A percentile compares a stretch with the other conserved stretches of the same genome.
phyloP scores from a whole-genome alignment of 306 rosid genomes.

The Oemleria cerasiformis region DNA sequence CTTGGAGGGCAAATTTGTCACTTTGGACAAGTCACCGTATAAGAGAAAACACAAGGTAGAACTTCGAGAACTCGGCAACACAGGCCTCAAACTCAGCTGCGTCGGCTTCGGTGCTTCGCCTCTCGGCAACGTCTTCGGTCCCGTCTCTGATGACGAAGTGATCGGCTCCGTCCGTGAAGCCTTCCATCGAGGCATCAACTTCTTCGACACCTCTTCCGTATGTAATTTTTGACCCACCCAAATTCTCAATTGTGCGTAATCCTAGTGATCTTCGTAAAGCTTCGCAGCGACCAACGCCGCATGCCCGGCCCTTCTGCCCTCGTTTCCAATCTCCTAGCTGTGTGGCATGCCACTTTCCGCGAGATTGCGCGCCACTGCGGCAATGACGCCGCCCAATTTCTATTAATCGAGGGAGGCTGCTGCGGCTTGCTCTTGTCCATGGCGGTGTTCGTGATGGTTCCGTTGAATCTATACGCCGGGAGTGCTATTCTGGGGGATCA shows the following conservation, averaged over 20 bases:
- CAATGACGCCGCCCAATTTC: constrained; percentile 91
- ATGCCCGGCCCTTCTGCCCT: constrained; percentile 88
- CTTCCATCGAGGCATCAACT: constrained; percentile 74
- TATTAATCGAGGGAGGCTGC: constrained; percentile 88
- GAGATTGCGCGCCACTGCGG: constrained; percentile 92
- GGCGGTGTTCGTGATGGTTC: constrained; percentile 58
- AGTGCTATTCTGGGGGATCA: constrained; percentile 55
- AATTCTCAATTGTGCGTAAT: neutral
- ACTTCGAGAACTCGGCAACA: constrained; percentile 66
- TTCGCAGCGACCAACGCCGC: constrained; percentile 91
- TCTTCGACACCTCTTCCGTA: constrained; percentile 97
- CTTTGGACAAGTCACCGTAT: no score
- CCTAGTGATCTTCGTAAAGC: constrained; percentile 84
- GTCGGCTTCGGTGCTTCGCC: constrained; percentile 97
- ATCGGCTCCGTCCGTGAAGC: constrained; percentile 71
- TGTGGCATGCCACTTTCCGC: constrained; percentile 84
- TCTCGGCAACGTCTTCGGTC: constrained; percentile 83
- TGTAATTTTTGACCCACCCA: neutral
- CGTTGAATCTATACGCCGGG: constrained; percentile 73
- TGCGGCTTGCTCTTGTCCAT: constrained; percentile 57
- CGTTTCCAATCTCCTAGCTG: constrained; percentile 75
- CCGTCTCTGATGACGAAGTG: constrained; percentile 64
- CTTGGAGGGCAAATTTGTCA: no score
- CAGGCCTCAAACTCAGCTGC: constrained; percentile 73
- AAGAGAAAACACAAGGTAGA: constrained; percentile 47